phyloP scores from a whole-genome alignment of 257 asterid species.

The Gentiana macrophylla region DNA sequence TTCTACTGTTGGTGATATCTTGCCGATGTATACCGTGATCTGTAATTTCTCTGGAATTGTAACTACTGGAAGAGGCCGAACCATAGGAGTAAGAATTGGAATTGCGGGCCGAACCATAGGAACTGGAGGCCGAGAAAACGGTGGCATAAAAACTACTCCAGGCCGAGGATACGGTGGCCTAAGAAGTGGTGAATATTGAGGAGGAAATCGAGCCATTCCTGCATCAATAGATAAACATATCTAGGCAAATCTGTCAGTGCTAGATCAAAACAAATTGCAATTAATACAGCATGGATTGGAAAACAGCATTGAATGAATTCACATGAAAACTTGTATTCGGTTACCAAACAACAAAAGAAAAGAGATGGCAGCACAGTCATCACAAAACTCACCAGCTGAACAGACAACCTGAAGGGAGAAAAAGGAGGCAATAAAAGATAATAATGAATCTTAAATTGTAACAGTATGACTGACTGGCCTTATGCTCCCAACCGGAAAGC shows the following conservation, averaged over 20 bases:
- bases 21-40: constrained; percentile 86
- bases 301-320: constrained; percentile 28
- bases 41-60: constrained; percentile 62
- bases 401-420: constrained; percentile 84
- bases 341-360: constrained; percentile 87
- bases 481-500: constrained; percentile 51
- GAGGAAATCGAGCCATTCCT: constrained; percentile 70
- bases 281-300: constrained; percentile 12
- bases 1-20: constrained; percentile 81
- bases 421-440: constrained; percentile 31
- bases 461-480: constrained; percentile 63
- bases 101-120: constrained; percentile 64
- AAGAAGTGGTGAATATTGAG: constrained; percentile 53
- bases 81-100: constrained; percentile 42
- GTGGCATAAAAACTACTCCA: constrained; percentile 46
- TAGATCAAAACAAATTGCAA: constrained; percentile 18
- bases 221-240: constrained; percentile 43
- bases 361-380: constrained; percentile 90
- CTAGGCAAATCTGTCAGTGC: constrained; percentile 71
- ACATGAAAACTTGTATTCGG: constrained; percentile 43
- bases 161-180: constrained; percentile 73
- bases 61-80: constrained; percentile 46
- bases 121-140: constrained; percentile 64
- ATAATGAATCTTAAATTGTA: constrained; percentile 48
- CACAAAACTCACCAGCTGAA: constrained; percentile 93